These are phyloP conservation scores for Prinsepia uniflora DNA, from an alignment of 306 rosid species.

Conservation along the genomic window DNA sequence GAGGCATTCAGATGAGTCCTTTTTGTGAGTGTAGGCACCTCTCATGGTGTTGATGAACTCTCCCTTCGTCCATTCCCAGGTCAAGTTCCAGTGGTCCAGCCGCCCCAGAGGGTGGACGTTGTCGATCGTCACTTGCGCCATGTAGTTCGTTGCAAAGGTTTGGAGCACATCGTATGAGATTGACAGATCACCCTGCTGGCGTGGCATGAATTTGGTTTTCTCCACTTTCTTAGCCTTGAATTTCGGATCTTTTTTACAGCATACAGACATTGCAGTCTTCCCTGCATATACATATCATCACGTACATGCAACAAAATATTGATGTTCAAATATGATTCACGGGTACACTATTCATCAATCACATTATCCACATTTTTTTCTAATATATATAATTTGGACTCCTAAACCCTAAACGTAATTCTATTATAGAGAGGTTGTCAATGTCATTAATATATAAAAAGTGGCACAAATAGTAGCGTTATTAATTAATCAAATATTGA, in stretches of 20 bases:
- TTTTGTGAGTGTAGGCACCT: conserved; percentile 62
- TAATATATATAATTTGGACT: too few species aligned
- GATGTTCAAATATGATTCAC: not conserved
- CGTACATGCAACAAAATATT: too few species aligned
- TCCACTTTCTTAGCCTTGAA: conserved; percentile 28
- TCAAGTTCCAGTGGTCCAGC: conserved; percentile 80
- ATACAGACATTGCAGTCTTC: conserved; percentile 46
- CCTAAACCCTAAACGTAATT: too few species aligned
- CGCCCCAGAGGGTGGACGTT: conserved; percentile 71
- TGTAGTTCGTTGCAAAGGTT: conserved; percentile 50
- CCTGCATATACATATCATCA: conserved; percentile 34
- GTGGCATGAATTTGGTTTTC: conserved; percentile 50
- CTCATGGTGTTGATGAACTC: conserved; percentile 68
- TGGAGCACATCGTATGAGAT: conserved; percentile 62
- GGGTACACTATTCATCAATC: too few species aligned
- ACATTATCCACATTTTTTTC: too few species aligned
- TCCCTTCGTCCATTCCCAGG: conserved; percentile 84
- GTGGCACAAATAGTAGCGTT: too few species aligned
- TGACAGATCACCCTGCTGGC: conserved; percentile 58
- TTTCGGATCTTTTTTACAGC: conserved; percentile 75
- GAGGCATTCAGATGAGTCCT: conserved; percentile 48
- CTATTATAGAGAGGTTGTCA: too few species aligned
- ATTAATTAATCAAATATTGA: too few species aligned
- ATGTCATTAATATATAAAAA: too few species aligned
- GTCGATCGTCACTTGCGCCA: conserved; percentile 62